phyloP scores from a whole-genome alignment of 106 monocot genomes.

The Phalaenopsis equestris region DNA sequence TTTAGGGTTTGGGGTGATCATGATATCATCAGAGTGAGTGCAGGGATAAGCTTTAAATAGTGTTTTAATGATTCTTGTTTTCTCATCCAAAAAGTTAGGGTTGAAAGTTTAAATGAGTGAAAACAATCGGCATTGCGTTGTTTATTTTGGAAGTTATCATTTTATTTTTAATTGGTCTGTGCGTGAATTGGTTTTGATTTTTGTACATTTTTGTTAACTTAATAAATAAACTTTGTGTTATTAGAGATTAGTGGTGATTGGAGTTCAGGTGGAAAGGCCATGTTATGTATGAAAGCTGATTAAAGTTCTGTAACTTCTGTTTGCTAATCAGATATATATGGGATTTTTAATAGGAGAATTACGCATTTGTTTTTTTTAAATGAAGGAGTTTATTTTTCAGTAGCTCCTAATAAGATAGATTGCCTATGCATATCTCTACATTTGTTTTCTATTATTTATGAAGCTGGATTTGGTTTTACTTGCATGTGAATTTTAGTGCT shows the following conservation, averaged over 20 bases:
- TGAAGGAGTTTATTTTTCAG: too few relatives aligned
- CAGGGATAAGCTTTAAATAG: background rate
- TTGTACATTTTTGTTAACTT: background rate
- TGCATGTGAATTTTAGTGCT: too few relatives aligned
- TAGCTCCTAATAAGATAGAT: too few relatives aligned
- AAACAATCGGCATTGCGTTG: background rate
- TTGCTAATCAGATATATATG: too few relatives aligned
- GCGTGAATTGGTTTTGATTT: background rate
- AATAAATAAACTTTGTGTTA: background rate
- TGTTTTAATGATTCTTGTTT: background rate
- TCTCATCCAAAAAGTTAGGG: background rate
- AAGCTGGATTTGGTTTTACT: too few relatives aligned
- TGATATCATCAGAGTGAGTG: background rate
- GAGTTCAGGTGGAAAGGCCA: background rate
- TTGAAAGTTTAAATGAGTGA: background rate
- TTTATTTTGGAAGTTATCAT: background rate
- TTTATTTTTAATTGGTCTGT: background rate
- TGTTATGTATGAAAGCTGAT: too few relatives aligned
- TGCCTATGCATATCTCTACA: background rate
- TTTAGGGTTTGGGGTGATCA: background rate
- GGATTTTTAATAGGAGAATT: too few relatives aligned
- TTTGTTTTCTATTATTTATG: background rate
- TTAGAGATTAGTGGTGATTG: background rate
- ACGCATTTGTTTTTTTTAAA: too few relatives aligned
- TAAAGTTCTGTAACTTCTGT: background rate